Evolutionary conservation across 176 grass and related monocot genomes (phyloP).

Genomic region (Carex littledalei): DNA sequence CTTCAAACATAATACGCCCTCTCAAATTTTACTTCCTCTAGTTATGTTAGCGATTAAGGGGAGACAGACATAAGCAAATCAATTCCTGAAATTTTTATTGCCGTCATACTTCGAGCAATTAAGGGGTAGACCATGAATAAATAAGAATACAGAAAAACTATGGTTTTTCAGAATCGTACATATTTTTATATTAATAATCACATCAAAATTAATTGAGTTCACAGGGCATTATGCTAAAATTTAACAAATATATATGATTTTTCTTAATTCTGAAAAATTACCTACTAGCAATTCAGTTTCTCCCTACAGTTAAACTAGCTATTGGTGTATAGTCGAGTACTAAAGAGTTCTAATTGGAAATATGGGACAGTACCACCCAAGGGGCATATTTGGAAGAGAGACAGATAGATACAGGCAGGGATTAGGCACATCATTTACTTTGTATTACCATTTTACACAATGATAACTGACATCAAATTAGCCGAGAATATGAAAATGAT

Average conservation of each 20-base stretch:
- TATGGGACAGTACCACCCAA: neutral
- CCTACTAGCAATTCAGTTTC: neutral
- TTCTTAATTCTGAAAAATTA: neutral
- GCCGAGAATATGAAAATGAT: neutral
- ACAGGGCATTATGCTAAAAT: neutral
- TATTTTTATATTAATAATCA: too few species aligned
- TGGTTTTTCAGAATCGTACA: too few species aligned
- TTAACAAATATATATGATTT: neutral
- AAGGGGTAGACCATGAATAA: neutral
- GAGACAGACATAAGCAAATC: neutral
- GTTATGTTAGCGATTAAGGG: neutral
- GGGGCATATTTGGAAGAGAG: neutral
- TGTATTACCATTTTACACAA: neutral
- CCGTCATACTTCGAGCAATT: neutral
- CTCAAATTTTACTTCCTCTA: neutral
- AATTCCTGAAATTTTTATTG: neutral
- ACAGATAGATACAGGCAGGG: neutral
- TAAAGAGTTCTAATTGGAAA: neutral
- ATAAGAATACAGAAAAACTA: too few species aligned
- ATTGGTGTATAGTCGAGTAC: neutral
- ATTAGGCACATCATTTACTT: neutral
- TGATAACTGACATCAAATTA: neutral
- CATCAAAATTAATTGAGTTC: neutral
- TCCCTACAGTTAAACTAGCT: neutral
- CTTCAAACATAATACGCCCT: neutral